These are phyloP conservation scores for Dactylellina haptotyla DNA, from an alignment of 2,329 filamentous ascomycete genomes.

Conservation along the genomic window DNA sequence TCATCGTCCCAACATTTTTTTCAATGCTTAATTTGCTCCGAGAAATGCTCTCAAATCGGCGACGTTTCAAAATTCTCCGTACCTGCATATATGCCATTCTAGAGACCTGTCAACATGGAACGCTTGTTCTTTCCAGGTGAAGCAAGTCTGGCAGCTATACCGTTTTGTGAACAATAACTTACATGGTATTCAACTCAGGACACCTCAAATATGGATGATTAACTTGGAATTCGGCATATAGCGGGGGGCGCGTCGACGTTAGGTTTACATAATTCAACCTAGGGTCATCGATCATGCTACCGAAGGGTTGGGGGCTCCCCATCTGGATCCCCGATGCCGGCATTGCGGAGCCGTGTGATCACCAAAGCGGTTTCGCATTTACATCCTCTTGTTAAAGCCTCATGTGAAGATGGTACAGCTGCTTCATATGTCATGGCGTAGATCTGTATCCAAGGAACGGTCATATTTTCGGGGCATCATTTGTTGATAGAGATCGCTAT, in stretches of 20 bases:
- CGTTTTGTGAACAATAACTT: slow-evolving; percentile 19
- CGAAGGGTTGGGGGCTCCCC: background rate
- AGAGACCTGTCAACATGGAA: slow-evolving; percentile 1
- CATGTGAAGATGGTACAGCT: slow-evolving; percentile 9
- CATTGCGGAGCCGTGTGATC: background rate
- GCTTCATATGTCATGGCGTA: slow-evolving; percentile 41
- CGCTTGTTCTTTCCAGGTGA: slow-evolving; percentile 4
- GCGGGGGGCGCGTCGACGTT: too few species aligned
- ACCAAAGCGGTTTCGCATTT: background rate
- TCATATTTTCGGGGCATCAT: background rate
- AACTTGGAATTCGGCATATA: too few species aligned
- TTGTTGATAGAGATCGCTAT: background rate
- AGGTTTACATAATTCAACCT: slow-evolving; percentile 34
- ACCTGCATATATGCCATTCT: slow-evolving; percentile 34
- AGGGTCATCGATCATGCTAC: background rate
- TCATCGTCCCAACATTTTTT: background rate
- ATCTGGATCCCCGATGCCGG: background rate
- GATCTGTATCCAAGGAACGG: slow-evolving; percentile 31
- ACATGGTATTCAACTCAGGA: too few species aligned
- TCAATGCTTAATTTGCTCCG: slow-evolving; percentile 2
- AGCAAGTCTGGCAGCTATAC: background rate
- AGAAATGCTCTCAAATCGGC: slow-evolving; percentile 1
- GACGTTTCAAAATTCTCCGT: slow-evolving; percentile 28
- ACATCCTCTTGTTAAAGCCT: background rate
- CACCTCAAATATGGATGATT: too few species aligned